These are phyloP conservation scores for Phialocephala sp. DNA, from an alignment of 2,329 filamentous ascomycete species.

Conservation along the genomic window DNA sequence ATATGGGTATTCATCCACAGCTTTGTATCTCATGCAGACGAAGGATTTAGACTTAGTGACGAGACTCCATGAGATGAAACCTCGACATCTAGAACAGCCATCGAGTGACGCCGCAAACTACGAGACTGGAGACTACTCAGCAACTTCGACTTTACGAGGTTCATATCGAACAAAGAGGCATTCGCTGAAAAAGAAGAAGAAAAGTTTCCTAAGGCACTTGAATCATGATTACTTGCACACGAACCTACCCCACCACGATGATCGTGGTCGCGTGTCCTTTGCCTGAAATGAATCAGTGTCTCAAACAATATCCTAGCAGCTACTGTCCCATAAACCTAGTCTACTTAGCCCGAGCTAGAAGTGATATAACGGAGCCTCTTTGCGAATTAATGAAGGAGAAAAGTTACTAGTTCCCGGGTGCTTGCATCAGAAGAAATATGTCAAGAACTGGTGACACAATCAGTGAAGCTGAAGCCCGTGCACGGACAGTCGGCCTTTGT, in stretches of 20 bases:
- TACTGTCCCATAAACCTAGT: not conserved
- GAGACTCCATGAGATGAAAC: too few relatives aligned
- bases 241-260: not conserved
- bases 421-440: not conserved
- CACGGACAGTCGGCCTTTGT: conserved; percentile 11
- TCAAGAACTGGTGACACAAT: not conserved
- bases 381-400: not conserved
- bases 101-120: too few relatives aligned
- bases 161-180: too few relatives aligned
- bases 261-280: not conserved
- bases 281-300: not conserved
- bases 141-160: not conserved
- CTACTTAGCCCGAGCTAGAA: not conserved
- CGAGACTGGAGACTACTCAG: not conserved
- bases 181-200: not conserved
- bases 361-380: not conserved
- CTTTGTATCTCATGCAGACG: too few relatives aligned
- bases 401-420: not conserved
- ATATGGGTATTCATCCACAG: too few relatives aligned
- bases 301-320: not conserved
- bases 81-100: too few relatives aligned
- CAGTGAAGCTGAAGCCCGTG: not conserved
- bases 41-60: too few relatives aligned
- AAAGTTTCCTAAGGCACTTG: not conserved
- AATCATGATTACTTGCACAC: not conserved